These are phyloP conservation scores for Trichosanthes cucumerina DNA, from an alignment of 306 rosid genomes.

Conservation along the genomic window DNA sequence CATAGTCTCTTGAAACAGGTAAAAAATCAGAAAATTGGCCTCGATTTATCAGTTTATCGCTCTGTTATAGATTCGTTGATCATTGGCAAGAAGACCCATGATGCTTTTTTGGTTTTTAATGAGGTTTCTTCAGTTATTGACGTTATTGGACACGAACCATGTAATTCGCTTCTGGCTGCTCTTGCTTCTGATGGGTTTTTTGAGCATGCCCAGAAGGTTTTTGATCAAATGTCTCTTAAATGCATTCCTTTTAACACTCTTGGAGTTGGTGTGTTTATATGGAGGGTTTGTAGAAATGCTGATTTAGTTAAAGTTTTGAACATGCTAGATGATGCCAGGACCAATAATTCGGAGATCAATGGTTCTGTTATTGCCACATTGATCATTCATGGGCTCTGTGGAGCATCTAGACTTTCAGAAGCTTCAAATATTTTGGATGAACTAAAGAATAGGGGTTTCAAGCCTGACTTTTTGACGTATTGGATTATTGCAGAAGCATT, in stretches of 20 bases:
- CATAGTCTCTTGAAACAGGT: constrained; percentile 52
- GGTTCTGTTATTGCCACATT: constrained; percentile 64
- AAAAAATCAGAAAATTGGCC: constrained; percentile 28
- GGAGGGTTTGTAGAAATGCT: constrained; percentile 38
- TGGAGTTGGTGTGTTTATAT: constrained; percentile 75
- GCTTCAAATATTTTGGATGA: constrained; percentile 52
- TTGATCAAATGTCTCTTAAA: constrained; percentile 47
- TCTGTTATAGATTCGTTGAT: constrained; percentile 44
- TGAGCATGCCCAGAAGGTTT: constrained; percentile 44
- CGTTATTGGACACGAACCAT: constrained; percentile 35
- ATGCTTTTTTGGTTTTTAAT: constrained; percentile 43
- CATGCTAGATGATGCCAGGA: constrained; percentile 40
- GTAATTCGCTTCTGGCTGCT: constrained; percentile 64
- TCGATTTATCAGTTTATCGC: constrained; percentile 42
- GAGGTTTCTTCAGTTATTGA: constrained; percentile 9
- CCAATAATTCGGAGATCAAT: constrained; percentile 36
- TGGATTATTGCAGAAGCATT: constrained; percentile 58
- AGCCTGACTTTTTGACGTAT: constrained; percentile 90
- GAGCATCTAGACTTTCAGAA: constrained; percentile 41
- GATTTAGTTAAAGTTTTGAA: constrained; percentile 30
- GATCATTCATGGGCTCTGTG: constrained; percentile 58
- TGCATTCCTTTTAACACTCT: constrained; percentile 39
- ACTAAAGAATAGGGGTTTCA: constrained; percentile 57
- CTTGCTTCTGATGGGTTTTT: constrained; percentile 48
- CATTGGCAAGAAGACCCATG: constrained; percentile 29